Percentiles rank a stretch among this genome's conserved stretches.
Conservation (phyloP, 768 basidiomycete species). For the Suillus alpinus region DNA sequence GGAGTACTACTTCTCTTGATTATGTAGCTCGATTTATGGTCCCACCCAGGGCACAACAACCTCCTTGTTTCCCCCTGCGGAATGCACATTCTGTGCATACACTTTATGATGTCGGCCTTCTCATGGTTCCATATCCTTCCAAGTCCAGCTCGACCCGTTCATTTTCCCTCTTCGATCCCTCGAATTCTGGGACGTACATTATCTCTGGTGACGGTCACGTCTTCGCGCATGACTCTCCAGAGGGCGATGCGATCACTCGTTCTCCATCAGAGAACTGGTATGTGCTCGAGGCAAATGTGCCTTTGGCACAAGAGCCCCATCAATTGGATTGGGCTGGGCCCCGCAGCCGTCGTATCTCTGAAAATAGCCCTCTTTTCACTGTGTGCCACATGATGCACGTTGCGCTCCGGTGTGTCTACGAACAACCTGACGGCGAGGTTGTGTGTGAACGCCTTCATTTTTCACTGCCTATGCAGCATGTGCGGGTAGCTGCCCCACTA, state of each 20-base stretch:
- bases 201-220: conserved; percentile 50
- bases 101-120: conserved; percentile 47
- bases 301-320: conserved; percentile 14
- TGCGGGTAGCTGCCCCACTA: conserved; percentile 34
- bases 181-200: conserved; percentile 44
- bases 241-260: conserved; percentile 10
- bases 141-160: conserved; percentile 28
- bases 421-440: conserved; percentile 34
- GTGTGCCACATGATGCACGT: conserved; percentile 55
- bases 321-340: conserved; percentile 28
- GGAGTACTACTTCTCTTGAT: conserved; percentile 39
- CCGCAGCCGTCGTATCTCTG: conserved; percentile 39
- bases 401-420: conserved; percentile 56
- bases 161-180: conserved; percentile 49
- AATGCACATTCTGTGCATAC: conserved; percentile 47
- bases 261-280: conserved; percentile 24
- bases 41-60: conserved; percentile 55
- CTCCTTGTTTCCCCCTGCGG: conserved; percentile 58
- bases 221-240: conserved; percentile 39
- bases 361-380: conserved; percentile 52
- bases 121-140: conserved; percentile 17
- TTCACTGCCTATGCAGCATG: conserved; percentile 51
- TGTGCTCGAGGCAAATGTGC: conserved; percentile 20
- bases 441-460: conserved; percentile 30
- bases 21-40: conserved; percentile 52